Base-by-base conservation (phyloP, 73 alveolate genomes). In the Paramecium pentaurelia region DNA sequence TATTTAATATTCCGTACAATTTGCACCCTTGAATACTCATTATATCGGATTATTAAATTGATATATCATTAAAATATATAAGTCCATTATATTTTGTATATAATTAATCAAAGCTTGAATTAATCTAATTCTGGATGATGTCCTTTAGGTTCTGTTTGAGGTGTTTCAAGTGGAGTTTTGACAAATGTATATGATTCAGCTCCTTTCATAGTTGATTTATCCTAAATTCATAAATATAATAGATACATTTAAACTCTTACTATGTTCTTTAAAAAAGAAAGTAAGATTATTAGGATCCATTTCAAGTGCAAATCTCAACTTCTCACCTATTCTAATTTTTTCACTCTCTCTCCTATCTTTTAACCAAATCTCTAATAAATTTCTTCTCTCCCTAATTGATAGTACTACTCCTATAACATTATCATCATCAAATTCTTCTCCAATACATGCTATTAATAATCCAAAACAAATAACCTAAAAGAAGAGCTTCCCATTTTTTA, bases 401-500 rank as follows among this genome's bases (percentile, higher is more conserved):
- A 89, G 32, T 11, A 70, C 94, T 6, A 88, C 94, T 32, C 94
- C 94, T 34, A 88, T 88, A 20, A 88, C 77, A 71, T 88, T 68
- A n/a, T 54, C 51, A 47, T 88, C 86, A 42, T 80, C 94, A 28
- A 88, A 88, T 47, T 88, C 86, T 42, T 88, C 94, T 9, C 94
- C 94, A 40, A 88, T 71, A 11, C 94, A 88, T 25, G 90, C 94
- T 70, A 68, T 14, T 4, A 1, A 42, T 37, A 36, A 49, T n/a
- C 25, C 25, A 49, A n/a, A 60, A 28, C 51, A 9, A 70, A 54
- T 68, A 88, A 40, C 94, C 90, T 45, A 77, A 77, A 20, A 88
- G 87, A 18, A 88, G 59, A 40, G 86, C 91, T 44, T 88, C 94
- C 94, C 94, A 88, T 70, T 70, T 88, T 47, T 88, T 88, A 80